These are phyloP conservation scores for Phytophthora capsici DNA, from an alignment of 352 stramenopile species.

Conservation along the genomic window DNA sequence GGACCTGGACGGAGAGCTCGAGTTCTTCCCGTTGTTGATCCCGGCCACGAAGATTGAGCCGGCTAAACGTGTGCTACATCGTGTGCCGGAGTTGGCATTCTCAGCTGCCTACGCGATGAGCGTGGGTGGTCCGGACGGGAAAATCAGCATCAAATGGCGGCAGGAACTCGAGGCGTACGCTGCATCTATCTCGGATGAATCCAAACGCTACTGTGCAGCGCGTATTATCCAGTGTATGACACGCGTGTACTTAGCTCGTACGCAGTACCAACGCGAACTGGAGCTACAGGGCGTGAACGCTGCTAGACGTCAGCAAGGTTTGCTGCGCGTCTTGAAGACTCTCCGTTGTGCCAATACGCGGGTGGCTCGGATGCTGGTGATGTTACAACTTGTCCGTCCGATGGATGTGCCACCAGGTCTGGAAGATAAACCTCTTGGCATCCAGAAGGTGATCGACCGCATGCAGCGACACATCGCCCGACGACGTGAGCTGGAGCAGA, in stretches of 20 bases:
- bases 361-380: slow-evolving; percentile 70
- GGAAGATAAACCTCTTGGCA: slow-evolving; percentile 59
- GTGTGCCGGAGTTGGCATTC: slow-evolving; percentile 69
- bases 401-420: slow-evolving; percentile 59
- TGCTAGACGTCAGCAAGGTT: slow-evolving; percentile 58
- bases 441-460: slow-evolving; percentile 64
- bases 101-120: slow-evolving; percentile 49
- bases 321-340: slow-evolving; percentile 58
- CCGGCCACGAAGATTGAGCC: slow-evolving; percentile 65
- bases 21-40: slow-evolving; percentile 77
- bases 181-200: slow-evolving; percentile 63
- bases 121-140: slow-evolving; percentile 31
- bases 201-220: slow-evolving; percentile 70
- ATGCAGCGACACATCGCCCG: slow-evolving; percentile 59
- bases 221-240: slow-evolving; percentile 77
- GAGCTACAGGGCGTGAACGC: slow-evolving; percentile 73
- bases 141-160: slow-evolving; percentile 61
- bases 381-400: slow-evolving; percentile 67
- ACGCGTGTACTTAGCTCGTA: slow-evolving; percentile 70
- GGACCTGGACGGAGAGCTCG: slow-evolving; percentile 77
- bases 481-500: slow-evolving; percentile 59
- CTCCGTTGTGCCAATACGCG: slow-evolving; percentile 71
- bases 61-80: slow-evolving; percentile 61
- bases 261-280: slow-evolving; percentile 67
- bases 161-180: slow-evolving; percentile 67